Conservation (phyloP, 306 rosid genomes). For the peach (Prunus persica) region Prunus_persica_NCBIv2 NC_034009.1:46830001-46830500, state of each 20-base stretch:
- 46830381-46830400: neutral
- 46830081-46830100: too few relatives aligned
- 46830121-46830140: too few relatives aligned
- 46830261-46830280: too few relatives aligned
- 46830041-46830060: too few relatives aligned
- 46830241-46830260: neutral
- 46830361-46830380: neutral
- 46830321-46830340: too few relatives aligned
- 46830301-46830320: neutral
- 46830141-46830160: neutral
- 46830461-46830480: neutral
- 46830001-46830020: constrained; percentile 79
- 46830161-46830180: neutral
- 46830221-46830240: too few relatives aligned
- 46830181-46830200: neutral
- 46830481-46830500: neutral
- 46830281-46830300: neutral
- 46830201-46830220: neutral
- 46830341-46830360: too few relatives aligned
- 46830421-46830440: neutral
- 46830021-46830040: constrained; percentile 8
- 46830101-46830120: too few relatives aligned
- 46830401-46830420: neutral
- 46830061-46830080: too few relatives aligned
- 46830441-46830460: too few relatives aligned